Conservation (phyloP, 176 grass and related monocot genomes). For the Dactylis glomerata region DNA sequence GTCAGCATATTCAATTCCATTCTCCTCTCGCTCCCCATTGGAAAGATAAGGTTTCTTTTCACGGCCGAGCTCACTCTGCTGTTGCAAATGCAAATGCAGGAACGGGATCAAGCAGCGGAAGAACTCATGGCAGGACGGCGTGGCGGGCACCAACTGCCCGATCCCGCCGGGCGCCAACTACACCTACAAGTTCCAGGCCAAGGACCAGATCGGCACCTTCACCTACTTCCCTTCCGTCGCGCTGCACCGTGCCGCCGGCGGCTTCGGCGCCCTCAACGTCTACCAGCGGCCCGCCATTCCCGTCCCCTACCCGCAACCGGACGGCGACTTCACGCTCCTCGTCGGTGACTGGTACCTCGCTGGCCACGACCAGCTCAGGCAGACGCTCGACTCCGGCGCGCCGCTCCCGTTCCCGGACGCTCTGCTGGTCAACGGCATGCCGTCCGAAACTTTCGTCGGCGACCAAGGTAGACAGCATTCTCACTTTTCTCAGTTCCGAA, state of each 20-base stretch:
- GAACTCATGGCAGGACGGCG: constrained; percentile 98
- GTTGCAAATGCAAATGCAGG: constrained; percentile 27
- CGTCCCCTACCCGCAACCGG: constrained; percentile 49
- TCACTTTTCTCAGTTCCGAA: neutral
- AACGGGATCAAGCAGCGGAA: constrained; percentile 91
- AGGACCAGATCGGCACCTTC: constrained; percentile 87
- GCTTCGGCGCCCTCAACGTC: constrained; percentile 72
- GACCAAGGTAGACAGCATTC: constrained; percentile 48
- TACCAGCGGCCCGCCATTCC: constrained; percentile 74
- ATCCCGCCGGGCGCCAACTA: constrained; percentile 67
- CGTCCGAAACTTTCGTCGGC: constrained; percentile 35
- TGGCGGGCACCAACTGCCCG: constrained; percentile 81
- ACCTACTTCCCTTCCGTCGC: constrained; percentile 74
- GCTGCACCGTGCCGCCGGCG: constrained; percentile 65
- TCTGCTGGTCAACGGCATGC: constrained; percentile 63
- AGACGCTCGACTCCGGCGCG: constrained; percentile 40
- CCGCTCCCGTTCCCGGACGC: constrained; percentile 50
- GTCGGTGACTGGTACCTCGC: constrained; percentile 75
- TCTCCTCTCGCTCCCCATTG: neutral
- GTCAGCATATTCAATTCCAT: constrained; percentile 15
- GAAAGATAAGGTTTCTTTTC: neutral
- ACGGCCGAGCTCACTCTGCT: neutral
- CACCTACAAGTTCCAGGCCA: constrained; percentile 85
- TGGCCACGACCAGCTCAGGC: constrained; percentile 42
- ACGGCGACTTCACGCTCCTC: constrained; percentile 64